Evolutionary conservation across 2,329 filamentous ascomycete species (phyloP), one percentile per base, ranked within the genome.

Genomic region (Penicillium sp.): DNA sequence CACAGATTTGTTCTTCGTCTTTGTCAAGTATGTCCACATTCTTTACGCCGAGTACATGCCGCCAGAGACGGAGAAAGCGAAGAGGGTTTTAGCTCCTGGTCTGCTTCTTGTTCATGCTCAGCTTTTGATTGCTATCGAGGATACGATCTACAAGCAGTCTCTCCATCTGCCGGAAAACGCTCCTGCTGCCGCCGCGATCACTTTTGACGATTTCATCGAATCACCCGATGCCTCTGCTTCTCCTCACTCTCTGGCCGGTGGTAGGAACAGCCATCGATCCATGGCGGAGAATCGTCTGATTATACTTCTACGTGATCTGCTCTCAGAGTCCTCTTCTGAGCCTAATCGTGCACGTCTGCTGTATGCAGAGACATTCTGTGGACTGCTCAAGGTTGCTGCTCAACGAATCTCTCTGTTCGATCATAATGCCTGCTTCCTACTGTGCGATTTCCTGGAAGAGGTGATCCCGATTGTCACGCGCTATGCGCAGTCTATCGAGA

Each of bases 401-500:
- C 87, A 88, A 66, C 87, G 86, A 66, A 93, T 90, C 0, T 93
- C 92, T 0, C 82, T 91, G 57, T 96, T 89, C 73, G 89, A 96
- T 73, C 91, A 92, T 71, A 87, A 87, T 64, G 90, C 92, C 19
- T 96, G 92, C 75, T 95, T 95, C 73, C 90, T 92, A 10, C 82
- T 97, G n/a, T 94, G 93, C 72, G 93, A 97, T 74, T 93, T 97
- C 66, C 80, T 97, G 28, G 92, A 97, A 72, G 93, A 97, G 76
- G 84, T 89, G 1, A 80, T 96, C 54, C 81, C 86, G 16, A 87
- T 92, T 43, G 80, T 90, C 61, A 81, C 86, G 43, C 83, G 86
- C 57, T 90, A 88, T 65, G 77, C 80, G 38, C 76, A 85, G 79
- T 76, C 81, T 72, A 71, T 78, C 71, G 69, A 78, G 70, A 66